Percentiles rank a stretch among this genome's conserved stretches.
Evolutionary conservation across 2,329 filamentous ascomycete species (phyloP).

Genomic region (Cercospora brassicicola): DNA sequence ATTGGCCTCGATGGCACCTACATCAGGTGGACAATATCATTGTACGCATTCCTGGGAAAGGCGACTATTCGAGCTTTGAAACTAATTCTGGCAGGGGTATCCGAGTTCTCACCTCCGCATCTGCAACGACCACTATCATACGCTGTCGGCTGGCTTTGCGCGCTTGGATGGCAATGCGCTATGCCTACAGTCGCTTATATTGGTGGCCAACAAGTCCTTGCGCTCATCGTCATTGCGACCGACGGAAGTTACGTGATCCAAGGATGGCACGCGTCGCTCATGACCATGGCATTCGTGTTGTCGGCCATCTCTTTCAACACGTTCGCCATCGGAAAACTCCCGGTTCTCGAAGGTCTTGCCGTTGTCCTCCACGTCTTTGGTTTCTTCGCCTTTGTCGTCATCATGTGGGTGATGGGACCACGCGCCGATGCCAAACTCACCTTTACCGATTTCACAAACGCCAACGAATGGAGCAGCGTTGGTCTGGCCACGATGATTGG

Average conservation of each 20-base stretch:
- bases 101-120: slow-evolving; percentile 51
- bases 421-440: slow-evolving; percentile 22
- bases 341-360: slow-evolving; percentile 34
- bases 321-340: slow-evolving; percentile 34
- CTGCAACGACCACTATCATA: slow-evolving; percentile 59
- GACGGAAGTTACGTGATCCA: slow-evolving; percentile 29
- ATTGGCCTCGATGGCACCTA: slow-evolving; percentile 58
- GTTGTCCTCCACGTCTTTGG: slow-evolving; percentile 34
- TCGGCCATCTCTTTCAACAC: slow-evolving; percentile 36
- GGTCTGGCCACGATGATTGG: slow-evolving; percentile 33
- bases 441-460: slow-evolving; percentile 32
- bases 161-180: slow-evolving; percentile 36
- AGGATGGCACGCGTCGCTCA: slow-evolving; percentile 28
- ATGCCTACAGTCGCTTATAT: slow-evolving; percentile 34
- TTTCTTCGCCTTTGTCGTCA: slow-evolving; percentile 35
- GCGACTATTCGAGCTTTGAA: not conserved
- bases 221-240: slow-evolving; percentile 30
- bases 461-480: slow-evolving; percentile 29
- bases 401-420: slow-evolving; percentile 35
- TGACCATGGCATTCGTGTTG: slow-evolving; percentile 31
- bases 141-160: slow-evolving; percentile 45
- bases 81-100: slow-evolving; percentile 37
- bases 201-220: slow-evolving; percentile 33
- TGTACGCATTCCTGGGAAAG: slow-evolving; percentile 33
- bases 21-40: slow-evolving; percentile 53